Conservation (phyloP, 768 basidiomycete species). For the Lactarius vividus region DNA sequence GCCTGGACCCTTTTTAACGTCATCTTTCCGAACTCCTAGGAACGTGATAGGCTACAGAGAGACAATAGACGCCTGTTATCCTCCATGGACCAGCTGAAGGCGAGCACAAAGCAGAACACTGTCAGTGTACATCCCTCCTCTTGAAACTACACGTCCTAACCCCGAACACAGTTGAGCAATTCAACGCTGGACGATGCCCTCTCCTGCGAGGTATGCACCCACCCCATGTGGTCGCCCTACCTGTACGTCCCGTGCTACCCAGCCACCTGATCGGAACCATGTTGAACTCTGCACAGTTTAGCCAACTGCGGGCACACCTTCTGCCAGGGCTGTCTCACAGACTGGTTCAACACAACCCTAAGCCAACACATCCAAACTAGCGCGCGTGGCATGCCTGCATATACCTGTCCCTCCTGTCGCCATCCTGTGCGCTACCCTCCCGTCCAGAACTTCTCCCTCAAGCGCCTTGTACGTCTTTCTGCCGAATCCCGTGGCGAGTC, state of each 20-base stretch:
- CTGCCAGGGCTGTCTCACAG: slow-evolving; percentile 58
- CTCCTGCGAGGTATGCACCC: slow-evolving; percentile 63
- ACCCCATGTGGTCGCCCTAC: slow-evolving; percentile 64
- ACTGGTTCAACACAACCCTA: slow-evolving; percentile 51
- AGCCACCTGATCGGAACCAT: background rate
- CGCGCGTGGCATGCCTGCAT: slow-evolving; percentile 33
- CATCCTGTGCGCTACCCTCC: slow-evolving; percentile 48
- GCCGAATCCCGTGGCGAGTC: slow-evolving; percentile 48
- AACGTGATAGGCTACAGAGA: slow-evolving; percentile 10
- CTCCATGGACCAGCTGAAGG: slow-evolving; percentile 16
- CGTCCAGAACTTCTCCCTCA: slow-evolving; percentile 59
- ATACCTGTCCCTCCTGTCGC: slow-evolving; percentile 69
- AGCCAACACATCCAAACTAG: slow-evolving; percentile 47
- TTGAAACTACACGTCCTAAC: background rate
- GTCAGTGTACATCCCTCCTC: slow-evolving; percentile 7
- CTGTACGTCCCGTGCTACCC: slow-evolving; percentile 42
- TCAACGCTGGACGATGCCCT: slow-evolving; percentile 48
- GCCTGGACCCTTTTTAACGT: background rate
- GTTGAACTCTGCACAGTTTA: slow-evolving; percentile 42
- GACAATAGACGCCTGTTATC: slow-evolving; percentile 7
- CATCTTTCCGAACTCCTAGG: background rate
- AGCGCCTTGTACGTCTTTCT: slow-evolving; percentile 52
- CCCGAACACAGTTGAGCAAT: slow-evolving; percentile 10
- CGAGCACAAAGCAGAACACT: slow-evolving; percentile 13
- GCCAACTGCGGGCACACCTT: slow-evolving; percentile 66